A percentile compares a stretch with the other conserved stretches of the same genome.
Conservation (phyloP, 495 filamentous ascomycete species). For the Penicillium cinerascens region DNA sequence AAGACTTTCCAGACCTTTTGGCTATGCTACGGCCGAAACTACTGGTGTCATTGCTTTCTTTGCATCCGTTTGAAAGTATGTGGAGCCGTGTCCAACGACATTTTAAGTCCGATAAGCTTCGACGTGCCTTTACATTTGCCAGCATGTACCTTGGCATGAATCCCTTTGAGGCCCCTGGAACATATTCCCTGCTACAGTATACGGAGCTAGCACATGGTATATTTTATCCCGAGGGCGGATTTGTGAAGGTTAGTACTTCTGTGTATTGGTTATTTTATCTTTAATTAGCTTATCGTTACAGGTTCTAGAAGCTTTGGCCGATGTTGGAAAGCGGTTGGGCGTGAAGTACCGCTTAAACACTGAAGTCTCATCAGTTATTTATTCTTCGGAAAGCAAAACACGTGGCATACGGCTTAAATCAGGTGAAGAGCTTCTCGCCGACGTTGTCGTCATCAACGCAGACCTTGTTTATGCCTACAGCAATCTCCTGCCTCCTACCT, state of each 20-base stretch:
- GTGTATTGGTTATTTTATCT: neutral
- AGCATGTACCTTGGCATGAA: conserved; percentile 79
- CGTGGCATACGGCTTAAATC: conserved; percentile 52
- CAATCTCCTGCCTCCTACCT: conserved; percentile 52
- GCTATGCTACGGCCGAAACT: conserved; percentile 52
- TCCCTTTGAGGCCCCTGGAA: conserved; percentile 68
- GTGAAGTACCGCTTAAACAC: conserved; percentile 55
- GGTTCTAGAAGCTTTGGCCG: conserved; percentile 53
- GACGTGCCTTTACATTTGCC: conserved; percentile 66
- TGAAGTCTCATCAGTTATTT: conserved; percentile 47
- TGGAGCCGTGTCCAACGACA: conserved; percentile 57
- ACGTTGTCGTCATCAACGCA: conserved; percentile 63
- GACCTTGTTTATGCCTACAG: conserved; percentile 70
- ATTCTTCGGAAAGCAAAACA: conserved; percentile 41
- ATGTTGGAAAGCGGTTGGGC: conserved; percentile 52
- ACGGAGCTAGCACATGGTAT: conserved; percentile 70
- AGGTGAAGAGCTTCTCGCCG: conserved; percentile 52
- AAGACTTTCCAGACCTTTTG: conserved; percentile 56
- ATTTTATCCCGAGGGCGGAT: conserved; percentile 69
- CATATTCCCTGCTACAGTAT: conserved; percentile 69
- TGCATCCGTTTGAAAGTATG: conserved; percentile 65
- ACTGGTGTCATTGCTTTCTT: conserved; percentile 44
- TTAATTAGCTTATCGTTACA: conserved; percentile 4
- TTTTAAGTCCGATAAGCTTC: conserved; percentile 62
- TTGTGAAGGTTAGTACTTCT: conserved; percentile 35